Base-by-base conservation (phyloP, 495 filamentous ascomycete genomes). In the Patellaria atrata region DNA sequence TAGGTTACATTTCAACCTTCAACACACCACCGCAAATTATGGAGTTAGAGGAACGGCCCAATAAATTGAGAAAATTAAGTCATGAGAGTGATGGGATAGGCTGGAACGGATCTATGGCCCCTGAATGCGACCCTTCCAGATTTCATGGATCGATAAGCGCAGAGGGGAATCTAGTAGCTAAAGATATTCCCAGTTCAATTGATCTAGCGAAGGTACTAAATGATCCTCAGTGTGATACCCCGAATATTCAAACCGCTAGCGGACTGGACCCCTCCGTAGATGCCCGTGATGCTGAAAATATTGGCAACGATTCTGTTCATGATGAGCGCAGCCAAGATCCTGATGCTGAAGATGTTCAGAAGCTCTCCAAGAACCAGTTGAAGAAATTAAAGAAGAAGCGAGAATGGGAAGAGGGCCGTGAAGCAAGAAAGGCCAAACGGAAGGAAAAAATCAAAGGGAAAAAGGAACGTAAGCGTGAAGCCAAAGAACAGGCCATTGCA, bases 291-390 rank as follows among this genome's bases (percentile, higher is more conserved):
- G n/a, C n/a, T n/a, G n/a, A n/a, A n/a, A 7, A 31, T 7, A 10
- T 15, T 31, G 8, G 7, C 7, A 31, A 31, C 8, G 10, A 8
- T 15, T n/a, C 8, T n/a, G n/a, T 8, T 26, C 23, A 26, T 8
- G 28, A 31, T 31, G 28, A 15, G 43, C 8, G 31, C 32, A 7
- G 43, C 41, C 12, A 47, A 50, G 12, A 56, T 57, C n/a, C n/a
- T n/a, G n/a, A n/a, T n/a, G n/a, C n/a, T n/a, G 1, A 45, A 46
- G 20, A 44, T 81, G 22, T 22, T 3, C 44, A 40, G 23, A 41
- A 48, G 33, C 22, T 58, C n/a, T 93, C 89, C 9, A 97, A 94
- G 45, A 86, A 73, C 43, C 75, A 82, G 41, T 54, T 73, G 29
- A 93, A 87, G 56, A 84, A 80, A 47, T 60, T 82, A 17, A 65